phyloP scores from a whole-genome alignment of 2,329 filamentous ascomycete species.

The Alternaria ethzedia region DNA sequence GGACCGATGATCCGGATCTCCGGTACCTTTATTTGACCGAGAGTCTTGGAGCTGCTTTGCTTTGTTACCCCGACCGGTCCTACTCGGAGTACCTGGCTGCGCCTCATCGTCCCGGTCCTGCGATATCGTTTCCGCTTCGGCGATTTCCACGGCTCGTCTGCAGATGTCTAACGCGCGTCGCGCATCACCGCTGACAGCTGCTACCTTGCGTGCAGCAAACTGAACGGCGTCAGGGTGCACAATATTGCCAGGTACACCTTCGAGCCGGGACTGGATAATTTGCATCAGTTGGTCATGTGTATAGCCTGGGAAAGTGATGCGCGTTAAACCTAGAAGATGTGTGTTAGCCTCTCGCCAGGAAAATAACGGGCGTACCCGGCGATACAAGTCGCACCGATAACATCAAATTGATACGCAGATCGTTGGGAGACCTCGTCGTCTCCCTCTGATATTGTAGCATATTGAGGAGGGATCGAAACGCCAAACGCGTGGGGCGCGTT shows the following conservation, averaged over 20 bases:
- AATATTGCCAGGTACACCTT: slow-evolving; percentile 85
- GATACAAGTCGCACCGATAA: slow-evolving; percentile 23
- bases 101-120: slow-evolving; percentile 41
- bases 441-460: slow-evolving; percentile 19
- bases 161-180: slow-evolving; percentile 94
- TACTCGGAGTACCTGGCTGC: slow-evolving; percentile 68
- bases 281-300: slow-evolving; percentile 97
- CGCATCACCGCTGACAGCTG: slow-evolving; percentile 93
- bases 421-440: slow-evolving; percentile 24
- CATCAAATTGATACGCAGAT: slow-evolving; percentile 21
- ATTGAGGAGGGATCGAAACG: slow-evolving; percentile 9
- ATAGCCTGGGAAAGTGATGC: slow-evolving; percentile 97
- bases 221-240: slow-evolving; percentile 94
- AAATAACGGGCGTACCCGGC: slow-evolving; percentile 23
- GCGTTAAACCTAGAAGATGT: slow-evolving; percentile 68
- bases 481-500: slow-evolving; percentile 22
- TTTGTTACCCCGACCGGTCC: slow-evolving; percentile 53
- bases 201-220: slow-evolving; percentile 95
- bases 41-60: slow-evolving; percentile 22
- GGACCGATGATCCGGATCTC: slow-evolving; percentile 25
- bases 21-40: slow-evolving; percentile 28
- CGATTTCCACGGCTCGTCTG: slow-evolving; percentile 90
- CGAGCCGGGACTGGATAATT: slow-evolving; percentile 92
- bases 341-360: slow-evolving; percentile 38
- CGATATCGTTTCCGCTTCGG: slow-evolving; percentile 71